A percentile compares a stretch with the other conserved stretches of the same genome.
phyloP scores from a whole-genome alignment of 2,329 filamentous ascomycete species.

The Neonectria neomacrospora region DNA sequence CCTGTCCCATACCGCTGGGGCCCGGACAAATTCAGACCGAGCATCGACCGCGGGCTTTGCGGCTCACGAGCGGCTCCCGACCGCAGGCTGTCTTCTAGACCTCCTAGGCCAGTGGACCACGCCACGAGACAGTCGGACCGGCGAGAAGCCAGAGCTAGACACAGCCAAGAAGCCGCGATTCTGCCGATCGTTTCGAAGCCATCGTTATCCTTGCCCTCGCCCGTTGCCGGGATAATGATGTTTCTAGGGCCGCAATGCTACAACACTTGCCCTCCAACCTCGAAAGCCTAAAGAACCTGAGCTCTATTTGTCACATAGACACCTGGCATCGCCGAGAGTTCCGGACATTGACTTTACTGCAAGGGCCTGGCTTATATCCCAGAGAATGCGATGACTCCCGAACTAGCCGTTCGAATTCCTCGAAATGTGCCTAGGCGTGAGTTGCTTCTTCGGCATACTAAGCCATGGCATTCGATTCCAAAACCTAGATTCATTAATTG shows the following conservation, averaged over 20 bases:
- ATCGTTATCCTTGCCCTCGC: neutral
- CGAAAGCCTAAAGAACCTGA: neutral
- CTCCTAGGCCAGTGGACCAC: neutral
- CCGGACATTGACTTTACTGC: neutral
- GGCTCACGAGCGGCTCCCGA: constrained; percentile 5
- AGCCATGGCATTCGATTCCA: neutral
- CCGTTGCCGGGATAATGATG: neutral
- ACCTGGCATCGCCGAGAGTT: neutral
- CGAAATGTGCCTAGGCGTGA: neutral
- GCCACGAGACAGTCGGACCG: neutral
- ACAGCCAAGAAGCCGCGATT: neutral
- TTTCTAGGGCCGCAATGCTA: neutral
- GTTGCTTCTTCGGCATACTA: neutral
- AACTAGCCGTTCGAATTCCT: no score
- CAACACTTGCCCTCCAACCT: neutral
- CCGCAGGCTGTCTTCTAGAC: neutral
- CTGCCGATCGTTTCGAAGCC: neutral
- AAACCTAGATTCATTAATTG: neutral
- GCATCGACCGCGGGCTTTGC: neutral
- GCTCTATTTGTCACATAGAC: neutral
- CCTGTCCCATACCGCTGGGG: neutral
- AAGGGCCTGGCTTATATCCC: neutral
- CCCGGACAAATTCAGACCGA: constrained; percentile 3
- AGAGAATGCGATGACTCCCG: neutral
- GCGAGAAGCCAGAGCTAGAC: neutral